These are phyloP conservation scores for Populus tremula DNA, from an alignment of 345 rosid genomes.

Conservation along the genomic window DNA sequence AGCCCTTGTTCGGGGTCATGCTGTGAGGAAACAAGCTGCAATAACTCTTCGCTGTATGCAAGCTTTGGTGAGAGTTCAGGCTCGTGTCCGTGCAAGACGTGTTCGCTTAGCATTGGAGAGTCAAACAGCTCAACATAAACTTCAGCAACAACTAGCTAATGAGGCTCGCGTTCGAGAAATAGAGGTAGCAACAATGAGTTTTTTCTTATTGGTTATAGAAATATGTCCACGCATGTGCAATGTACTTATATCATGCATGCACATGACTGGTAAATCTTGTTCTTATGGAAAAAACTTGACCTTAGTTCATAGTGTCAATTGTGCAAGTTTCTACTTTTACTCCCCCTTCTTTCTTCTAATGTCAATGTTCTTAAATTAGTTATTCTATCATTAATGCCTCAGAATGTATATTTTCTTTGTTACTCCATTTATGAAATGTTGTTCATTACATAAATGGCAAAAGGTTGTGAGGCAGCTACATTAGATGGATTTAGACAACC, in stretches of 20 bases:
- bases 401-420: background rate
- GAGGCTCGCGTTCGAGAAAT: slow-evolving; percentile 84
- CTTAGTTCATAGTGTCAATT: background rate
- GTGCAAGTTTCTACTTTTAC: background rate
- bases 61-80: slow-evolving; percentile 99
- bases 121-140: slow-evolving; percentile 67
- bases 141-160: slow-evolving; percentile 76
- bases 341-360: background rate
- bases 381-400: background rate
- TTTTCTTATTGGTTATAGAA: background rate
- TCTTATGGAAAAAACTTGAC: background rate
- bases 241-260: background rate
- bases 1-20: slow-evolving; percentile 97
- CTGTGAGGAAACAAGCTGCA: slow-evolving; percentile 99
- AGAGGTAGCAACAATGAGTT: slow-evolving; percentile 46
- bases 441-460: background rate
- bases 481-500: background rate
- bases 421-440: background rate
- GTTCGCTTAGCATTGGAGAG: slow-evolving; percentile 91
- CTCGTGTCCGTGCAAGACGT: slow-evolving; percentile 95
- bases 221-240: background rate
- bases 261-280: background rate
- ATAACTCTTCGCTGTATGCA: slow-evolving; percentile 99
- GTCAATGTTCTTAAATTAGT: background rate
- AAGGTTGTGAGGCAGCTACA: background rate